Conservation (phyloP, 1,284 basidiomycete genomes). For the Wallemia hederae region DNA sequence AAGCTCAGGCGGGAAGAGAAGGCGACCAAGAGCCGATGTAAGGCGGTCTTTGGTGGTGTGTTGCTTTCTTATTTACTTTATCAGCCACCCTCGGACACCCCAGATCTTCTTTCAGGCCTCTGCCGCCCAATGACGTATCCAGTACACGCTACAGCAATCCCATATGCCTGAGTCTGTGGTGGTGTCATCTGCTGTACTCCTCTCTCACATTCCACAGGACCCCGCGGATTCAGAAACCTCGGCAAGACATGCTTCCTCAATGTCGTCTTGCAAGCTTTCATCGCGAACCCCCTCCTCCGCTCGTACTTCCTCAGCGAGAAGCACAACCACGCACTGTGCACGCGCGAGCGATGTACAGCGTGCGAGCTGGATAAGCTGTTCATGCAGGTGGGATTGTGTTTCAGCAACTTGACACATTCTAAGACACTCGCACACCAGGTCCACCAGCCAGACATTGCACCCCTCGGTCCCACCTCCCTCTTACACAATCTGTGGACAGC, state of each 20-base stretch:
- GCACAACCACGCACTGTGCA: slow-evolving; percentile 40
- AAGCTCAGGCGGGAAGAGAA: neutral
- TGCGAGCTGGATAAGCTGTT: slow-evolving; percentile 90
- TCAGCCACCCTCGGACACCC: neutral
- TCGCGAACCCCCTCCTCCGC: slow-evolving; percentile 69
- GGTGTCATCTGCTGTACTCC: neutral
- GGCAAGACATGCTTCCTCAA: slow-evolving; percentile 90
- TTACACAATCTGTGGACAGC: slow-evolving; percentile 64
- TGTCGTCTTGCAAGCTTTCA: slow-evolving; percentile 67
- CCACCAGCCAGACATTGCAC: slow-evolving; percentile 33
- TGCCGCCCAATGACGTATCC: neutral
- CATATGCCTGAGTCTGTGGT: neutral
- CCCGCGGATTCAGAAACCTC: slow-evolving; percentile 64
- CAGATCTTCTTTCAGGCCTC: neutral
- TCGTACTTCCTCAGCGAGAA: slow-evolving; percentile 72
- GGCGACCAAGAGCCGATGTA: neutral
- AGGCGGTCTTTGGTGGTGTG: neutral
- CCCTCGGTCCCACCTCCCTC: slow-evolving; percentile 59
- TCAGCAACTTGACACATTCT: neutral
- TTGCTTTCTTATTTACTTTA: neutral
- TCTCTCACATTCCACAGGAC: slow-evolving; percentile 21
- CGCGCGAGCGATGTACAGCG: slow-evolving; percentile 46
- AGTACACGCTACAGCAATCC: neutral
- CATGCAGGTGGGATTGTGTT: slow-evolving; percentile 29
- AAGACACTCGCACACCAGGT: slow-evolving; percentile 22